Percentiles rank a stretch among this genome's conserved stretches.
Conservation (phyloP, 176 grass and related monocot species). For the Saccharum spontaneum region DNA sequence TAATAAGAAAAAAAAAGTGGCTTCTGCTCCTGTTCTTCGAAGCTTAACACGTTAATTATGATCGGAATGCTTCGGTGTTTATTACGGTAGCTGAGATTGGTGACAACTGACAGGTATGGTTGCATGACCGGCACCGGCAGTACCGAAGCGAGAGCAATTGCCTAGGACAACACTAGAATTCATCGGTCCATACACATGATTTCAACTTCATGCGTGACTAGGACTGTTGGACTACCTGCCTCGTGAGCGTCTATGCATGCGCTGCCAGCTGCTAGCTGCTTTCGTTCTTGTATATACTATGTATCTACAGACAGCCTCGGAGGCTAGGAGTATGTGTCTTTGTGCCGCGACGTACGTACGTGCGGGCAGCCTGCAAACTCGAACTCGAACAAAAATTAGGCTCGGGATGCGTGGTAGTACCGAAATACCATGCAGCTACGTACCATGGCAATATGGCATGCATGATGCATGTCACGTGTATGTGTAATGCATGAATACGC, state of each 20-base stretch:
- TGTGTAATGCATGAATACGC: too few species aligned
- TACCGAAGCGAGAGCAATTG: not conserved
- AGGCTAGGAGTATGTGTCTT: too few species aligned
- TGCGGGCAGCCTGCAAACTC: too few species aligned
- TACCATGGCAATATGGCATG: too few species aligned
- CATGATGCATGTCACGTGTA: too few species aligned
- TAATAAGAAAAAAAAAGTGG: not conserved
- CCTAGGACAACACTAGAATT: not conserved
- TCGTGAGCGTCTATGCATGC: not conserved
- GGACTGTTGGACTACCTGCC: not conserved
- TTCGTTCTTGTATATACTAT: not conserved
- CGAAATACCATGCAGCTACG: too few species aligned
- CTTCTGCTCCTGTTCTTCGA: not conserved
- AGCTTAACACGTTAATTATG: too few species aligned
- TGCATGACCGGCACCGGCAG: not conserved
- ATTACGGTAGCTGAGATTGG: not conserved
- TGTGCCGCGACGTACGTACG: too few species aligned
- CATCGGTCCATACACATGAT: not conserved
- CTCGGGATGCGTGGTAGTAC: too few species aligned
- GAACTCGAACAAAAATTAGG: too few species aligned
- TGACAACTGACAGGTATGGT: not conserved
- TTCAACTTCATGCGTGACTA: not conserved
- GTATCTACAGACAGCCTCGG: not conserved
- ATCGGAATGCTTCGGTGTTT: not conserved
- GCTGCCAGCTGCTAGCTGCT: too few species aligned